Evolutionary conservation across 148 eudicot genomes (phyloP), one percentile per base, ranked within the genome.

Genomic region (Persicaria maculosa): DNA sequence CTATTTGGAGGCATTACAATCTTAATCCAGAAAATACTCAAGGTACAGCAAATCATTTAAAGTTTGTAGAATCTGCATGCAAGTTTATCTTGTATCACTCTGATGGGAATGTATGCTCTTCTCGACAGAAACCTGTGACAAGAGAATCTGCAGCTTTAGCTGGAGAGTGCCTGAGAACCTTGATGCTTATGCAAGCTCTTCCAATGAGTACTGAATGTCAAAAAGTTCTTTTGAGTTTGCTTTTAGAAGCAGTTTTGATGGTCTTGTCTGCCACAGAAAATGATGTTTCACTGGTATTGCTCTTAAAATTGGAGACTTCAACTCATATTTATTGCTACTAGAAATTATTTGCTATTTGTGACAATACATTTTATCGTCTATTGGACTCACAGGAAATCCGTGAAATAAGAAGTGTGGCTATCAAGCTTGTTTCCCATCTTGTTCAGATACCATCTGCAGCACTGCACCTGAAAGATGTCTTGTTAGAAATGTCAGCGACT

Each of bases 141-240:
- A 79, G 80, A 84, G 99, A 89, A 81, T 88, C 91, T 77, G 85
- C 88, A 71, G 80, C 90, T 73, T 79, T 95, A 80, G 87, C 81
- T 74, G 90, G 89, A 70, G 99, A 95, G 81, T 92, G 96, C 78
- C 80, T 95, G 85, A 92, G 82, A 85, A 86, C 88, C 79, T 79
- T 95, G 76, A 84, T 89, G 86, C 95, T 92, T 79, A 85, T 92
- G 82, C 97, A 95, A 67, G 84, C 96, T 54, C 80, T 92, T 71
- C 85, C 97, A 54, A 87, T 82, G 74, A 86, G 79, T 52, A 83
- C 62, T 75, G 90, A 87, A 69, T 87, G 87, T 77, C 92, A 85
- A 81, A 89, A 86, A 80, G 84, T 84, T 80, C 78, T 90, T 40
- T 81, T 90, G 85, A 84, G 80, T 75, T 82, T 95, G 73, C 80